Percentiles rank a stretch among this genome's conserved stretches.
Conservation (phyloP, 768 basidiomycete genomes). For the Lentinula lateritia region DNA sequence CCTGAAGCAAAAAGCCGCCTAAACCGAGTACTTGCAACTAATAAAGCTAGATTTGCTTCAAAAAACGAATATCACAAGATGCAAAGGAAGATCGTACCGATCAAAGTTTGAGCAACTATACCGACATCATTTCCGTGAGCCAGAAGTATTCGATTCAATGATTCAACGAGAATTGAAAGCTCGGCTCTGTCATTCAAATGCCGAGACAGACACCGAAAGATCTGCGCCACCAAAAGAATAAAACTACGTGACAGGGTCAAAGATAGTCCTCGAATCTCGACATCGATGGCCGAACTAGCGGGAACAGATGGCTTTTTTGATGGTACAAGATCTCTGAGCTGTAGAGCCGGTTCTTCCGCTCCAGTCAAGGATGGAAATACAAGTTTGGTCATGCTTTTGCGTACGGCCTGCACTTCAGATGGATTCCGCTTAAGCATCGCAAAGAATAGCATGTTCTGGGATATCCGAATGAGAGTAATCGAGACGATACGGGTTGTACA, state of each 20-base stretch:
- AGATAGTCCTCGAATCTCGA: slow-evolving; percentile 40
- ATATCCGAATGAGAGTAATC: slow-evolving; percentile 58
- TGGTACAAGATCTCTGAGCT: slow-evolving; percentile 44
- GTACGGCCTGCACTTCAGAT: slow-evolving; percentile 62
- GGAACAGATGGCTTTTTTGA: slow-evolving; percentile 14
- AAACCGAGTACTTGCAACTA: slow-evolving; percentile 75
- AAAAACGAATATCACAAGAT: slow-evolving; percentile 1
- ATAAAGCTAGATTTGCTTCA: slow-evolving; percentile 41
- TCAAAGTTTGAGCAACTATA: slow-evolving; percentile 69
- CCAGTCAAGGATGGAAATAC: slow-evolving; percentile 45
- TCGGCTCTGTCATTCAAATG: slow-evolving; percentile 69
- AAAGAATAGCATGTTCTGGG: slow-evolving; percentile 67
- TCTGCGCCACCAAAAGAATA: slow-evolving; percentile 59
- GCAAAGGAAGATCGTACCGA: slow-evolving; percentile 41
- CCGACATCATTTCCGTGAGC: slow-evolving; percentile 68
- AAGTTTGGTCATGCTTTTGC: slow-evolving; percentile 60
- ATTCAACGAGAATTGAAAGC: slow-evolving; percentile 60
- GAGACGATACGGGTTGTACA: slow-evolving; percentile 40
- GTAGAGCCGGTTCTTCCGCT: slow-evolving; percentile 25
- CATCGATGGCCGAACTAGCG: slow-evolving; percentile 10
- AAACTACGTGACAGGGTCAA: slow-evolving; percentile 63
- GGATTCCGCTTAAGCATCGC: slow-evolving; percentile 59
- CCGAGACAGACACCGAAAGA: slow-evolving; percentile 67
- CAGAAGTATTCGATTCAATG: slow-evolving; percentile 63
- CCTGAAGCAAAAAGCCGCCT: slow-evolving; percentile 69